Evolutionary conservation across 306 rosid genomes (phyloP).

Genomic region (Pachyrhizus erosus): DNA sequence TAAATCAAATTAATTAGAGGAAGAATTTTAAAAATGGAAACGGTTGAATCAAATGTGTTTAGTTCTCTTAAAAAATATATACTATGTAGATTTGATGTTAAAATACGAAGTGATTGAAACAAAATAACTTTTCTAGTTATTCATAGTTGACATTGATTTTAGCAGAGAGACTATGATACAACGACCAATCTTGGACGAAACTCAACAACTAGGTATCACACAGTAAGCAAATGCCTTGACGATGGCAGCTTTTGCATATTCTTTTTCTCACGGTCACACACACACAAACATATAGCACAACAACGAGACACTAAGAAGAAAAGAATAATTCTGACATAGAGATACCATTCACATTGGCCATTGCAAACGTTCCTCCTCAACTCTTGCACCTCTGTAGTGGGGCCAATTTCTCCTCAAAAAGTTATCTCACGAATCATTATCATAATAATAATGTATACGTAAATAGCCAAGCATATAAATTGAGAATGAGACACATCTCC

Average conservation of each 20-base stretch:
- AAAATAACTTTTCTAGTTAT: background rate
- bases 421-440: background rate
- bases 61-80: no score
- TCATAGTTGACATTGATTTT: background rate
- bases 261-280: conserved; percentile 37
- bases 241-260: conserved; percentile 46
- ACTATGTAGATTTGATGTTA: background rate
- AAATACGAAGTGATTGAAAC: background rate
- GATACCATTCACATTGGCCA: conserved; percentile 11
- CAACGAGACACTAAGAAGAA: conserved; percentile 51
- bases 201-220: conserved; percentile 1
- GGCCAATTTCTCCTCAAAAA: conserved; percentile 31
- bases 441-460: conserved; percentile 8
- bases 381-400: conserved; percentile 37
- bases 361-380: conserved; percentile 64
- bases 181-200: background rate
- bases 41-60: no score
- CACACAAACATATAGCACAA: conserved; percentile 1
- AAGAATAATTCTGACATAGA: conserved; percentile 64
- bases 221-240: conserved; percentile 16
- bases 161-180: background rate
- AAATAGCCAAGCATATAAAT: conserved; percentile 42
- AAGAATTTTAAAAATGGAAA: no score
- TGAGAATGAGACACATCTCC: conserved; percentile 30
- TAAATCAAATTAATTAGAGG: no score